Evolutionary conservation across 352 stramenopile genomes (phyloP).

Genomic region (Phytophthora europaea): DNA sequence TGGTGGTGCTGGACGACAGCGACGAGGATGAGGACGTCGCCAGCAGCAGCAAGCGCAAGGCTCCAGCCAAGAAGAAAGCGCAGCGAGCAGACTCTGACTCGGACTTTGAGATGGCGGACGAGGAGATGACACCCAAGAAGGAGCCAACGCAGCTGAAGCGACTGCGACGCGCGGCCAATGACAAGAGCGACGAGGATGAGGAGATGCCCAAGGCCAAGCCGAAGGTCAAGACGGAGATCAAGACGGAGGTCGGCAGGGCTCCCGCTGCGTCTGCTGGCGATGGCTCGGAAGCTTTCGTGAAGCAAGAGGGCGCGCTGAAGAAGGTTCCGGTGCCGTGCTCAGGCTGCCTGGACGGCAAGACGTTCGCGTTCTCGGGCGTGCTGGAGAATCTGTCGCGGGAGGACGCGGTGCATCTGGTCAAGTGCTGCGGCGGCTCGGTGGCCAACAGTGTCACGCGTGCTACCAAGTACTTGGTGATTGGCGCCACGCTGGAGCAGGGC

Average conservation of each 20-base stretch:
- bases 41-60: conserved; percentile 32
- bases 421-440: conserved; percentile 78
- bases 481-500: conserved; percentile 72
- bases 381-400: conserved; percentile 68
- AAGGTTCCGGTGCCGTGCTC: conserved; percentile 65
- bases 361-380: conserved; percentile 83
- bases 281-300: conserved; percentile 20
- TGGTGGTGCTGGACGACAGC: conserved; percentile 70
- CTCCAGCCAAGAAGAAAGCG: conserved; percentile 34
- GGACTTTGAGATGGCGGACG: conserved; percentile 50
- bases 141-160: conserved; percentile 19
- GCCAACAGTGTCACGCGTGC: conserved; percentile 69
- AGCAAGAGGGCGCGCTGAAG: conserved; percentile 41
- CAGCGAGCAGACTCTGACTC: conserved; percentile 42
- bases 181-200: conserved; percentile 29
- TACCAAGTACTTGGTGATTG: conserved; percentile 85
- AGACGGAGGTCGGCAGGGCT: conserved; percentile 2
- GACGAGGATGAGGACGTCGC: conserved; percentile 46
- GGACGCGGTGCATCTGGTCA: conserved; percentile 80
- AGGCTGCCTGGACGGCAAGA: conserved; percentile 80
- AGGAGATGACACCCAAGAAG: conserved; percentile 31
- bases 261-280: conserved; percentile 2
- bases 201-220: conserved; percentile 33
- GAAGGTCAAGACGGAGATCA: conserved; percentile 17
- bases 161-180: conserved; percentile 15